Conservation (phyloP, 1,284 basidiomycete genomes). For the Trichosporon sp. region DNA sequence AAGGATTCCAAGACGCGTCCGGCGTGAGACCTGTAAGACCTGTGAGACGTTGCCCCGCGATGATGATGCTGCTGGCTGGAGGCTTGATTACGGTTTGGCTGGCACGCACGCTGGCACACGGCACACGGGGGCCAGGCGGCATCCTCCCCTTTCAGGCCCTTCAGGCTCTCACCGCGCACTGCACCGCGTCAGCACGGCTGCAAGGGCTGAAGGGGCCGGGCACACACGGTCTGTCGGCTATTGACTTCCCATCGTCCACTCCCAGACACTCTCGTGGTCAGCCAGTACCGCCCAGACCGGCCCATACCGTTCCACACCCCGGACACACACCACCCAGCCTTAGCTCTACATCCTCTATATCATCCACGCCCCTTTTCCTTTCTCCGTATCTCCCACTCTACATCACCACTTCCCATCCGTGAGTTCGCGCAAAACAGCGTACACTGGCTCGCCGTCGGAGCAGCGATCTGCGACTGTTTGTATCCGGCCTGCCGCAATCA, state of each 20-base stretch:
- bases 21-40: neutral
- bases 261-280: slow-evolving; percentile 5
- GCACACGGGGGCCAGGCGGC: slow-evolving; percentile 7
- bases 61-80: neutral
- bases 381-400: neutral
- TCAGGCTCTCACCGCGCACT: neutral
- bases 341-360: slow-evolving; percentile 3
- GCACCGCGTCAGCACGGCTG: slow-evolving; percentile 2
- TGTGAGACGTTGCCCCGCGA: neutral
- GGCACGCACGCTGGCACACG: neutral
- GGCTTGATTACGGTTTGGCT: slow-evolving; percentile 2
- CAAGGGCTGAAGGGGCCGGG: slow-evolving; percentile 3
- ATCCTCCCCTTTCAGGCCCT: neutral
- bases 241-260: slow-evolving; percentile 17
- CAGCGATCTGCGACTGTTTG: neutral
- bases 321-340: slow-evolving; percentile 12
- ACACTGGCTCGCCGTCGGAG: neutral
- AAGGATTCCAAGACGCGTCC: slow-evolving; percentile 10
- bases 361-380: slow-evolving; percentile 4
- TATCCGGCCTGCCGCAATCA: neutral
- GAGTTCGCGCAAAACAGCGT: neutral
- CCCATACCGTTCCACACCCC: neutral
- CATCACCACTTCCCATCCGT: slow-evolving; percentile 9
- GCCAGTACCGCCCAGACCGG: neutral
- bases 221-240: slow-evolving; percentile 17